phyloP scores from a whole-genome alignment of 768 basidiomycete species.

The Suillus subalutaceus region DNA sequence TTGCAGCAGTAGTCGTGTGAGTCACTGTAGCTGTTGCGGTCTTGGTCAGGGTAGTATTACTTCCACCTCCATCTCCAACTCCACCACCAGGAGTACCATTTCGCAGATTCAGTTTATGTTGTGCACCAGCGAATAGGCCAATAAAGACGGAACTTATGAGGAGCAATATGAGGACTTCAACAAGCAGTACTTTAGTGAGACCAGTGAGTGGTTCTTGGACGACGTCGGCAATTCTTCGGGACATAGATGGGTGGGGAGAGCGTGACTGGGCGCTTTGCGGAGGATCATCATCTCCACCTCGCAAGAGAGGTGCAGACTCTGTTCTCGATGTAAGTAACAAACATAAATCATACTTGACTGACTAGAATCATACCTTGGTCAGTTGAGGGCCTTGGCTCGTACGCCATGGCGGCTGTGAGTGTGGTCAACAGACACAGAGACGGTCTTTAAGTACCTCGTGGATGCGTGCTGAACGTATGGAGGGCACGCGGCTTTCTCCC shows the following conservation, averaged over 20 bases:
- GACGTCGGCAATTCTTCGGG: slow-evolving; percentile 47
- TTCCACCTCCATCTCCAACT: slow-evolving; percentile 21
- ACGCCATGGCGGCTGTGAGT: slow-evolving; percentile 51
- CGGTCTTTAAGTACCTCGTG: slow-evolving; percentile 31
- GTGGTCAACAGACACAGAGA: slow-evolving; percentile 10
- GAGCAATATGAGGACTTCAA: slow-evolving; percentile 74
- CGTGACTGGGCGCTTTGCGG: slow-evolving; percentile 27
- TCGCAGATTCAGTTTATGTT: slow-evolving; percentile 69
- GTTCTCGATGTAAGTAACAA: slow-evolving; percentile 16
- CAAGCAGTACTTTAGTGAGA: slow-evolving; percentile 80
- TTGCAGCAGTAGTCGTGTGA: slow-evolving; percentile 24
- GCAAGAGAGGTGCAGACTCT: slow-evolving; percentile 72
- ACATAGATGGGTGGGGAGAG: slow-evolving; percentile 39
- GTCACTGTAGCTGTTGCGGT: slow-evolving; percentile 37
- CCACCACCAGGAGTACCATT: slow-evolving; percentile 37
- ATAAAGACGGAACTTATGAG: slow-evolving; percentile 87
- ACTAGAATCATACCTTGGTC: slow-evolving; percentile 50
- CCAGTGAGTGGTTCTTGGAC: slow-evolving; percentile 81
- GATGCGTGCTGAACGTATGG: slow-evolving; percentile 32
- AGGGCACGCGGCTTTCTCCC: slow-evolving; percentile 26
- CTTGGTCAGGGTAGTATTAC: slow-evolving; percentile 38
- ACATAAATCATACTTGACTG: neutral
- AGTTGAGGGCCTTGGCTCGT: slow-evolving; percentile 53
- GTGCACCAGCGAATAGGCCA: slow-evolving; percentile 89
- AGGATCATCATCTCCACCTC: slow-evolving; percentile 43